A percentile compares a stretch with the other conserved stretches of the same genome.
Evolutionary conservation across 805 yeast species (phyloP).

Genomic region (Monosporozyma unispora): DNA sequence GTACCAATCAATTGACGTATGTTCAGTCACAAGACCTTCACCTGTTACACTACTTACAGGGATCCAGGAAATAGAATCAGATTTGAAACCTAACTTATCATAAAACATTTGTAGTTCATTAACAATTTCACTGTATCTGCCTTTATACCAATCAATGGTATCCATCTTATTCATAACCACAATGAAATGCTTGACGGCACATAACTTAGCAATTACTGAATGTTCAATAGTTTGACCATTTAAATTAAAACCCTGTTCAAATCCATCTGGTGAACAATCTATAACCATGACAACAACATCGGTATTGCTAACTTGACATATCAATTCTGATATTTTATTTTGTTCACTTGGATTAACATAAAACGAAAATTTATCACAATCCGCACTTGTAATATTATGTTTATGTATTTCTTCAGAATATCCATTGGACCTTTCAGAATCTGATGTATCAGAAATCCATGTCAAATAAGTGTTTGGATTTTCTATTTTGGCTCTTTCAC

Average conservation of each 20-base stretch:
- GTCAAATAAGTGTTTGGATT: slow-evolving; percentile 3
- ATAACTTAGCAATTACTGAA: slow-evolving; percentile 1
- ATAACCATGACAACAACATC: slow-evolving; percentile 7
- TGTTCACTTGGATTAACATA: slow-evolving; percentile 6
- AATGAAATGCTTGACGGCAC: slow-evolving; percentile 3
- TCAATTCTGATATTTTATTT: not conserved
- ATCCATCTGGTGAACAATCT: slow-evolving; percentile 10
- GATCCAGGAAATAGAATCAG: slow-evolving; percentile 74
- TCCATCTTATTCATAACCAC: slow-evolving; percentile 61
- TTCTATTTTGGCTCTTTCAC: slow-evolving; percentile 2
- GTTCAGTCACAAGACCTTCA: slow-evolving; percentile 76
- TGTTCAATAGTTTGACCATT: slow-evolving; percentile 11
- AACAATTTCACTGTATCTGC: slow-evolving; percentile 85
- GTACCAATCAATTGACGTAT: slow-evolving; percentile 19
- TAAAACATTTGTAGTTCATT: slow-evolving; percentile 67
- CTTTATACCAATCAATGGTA: slow-evolving; percentile 87
- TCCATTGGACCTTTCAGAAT: slow-evolving; percentile 1
- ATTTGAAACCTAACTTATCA: slow-evolving; percentile 72
- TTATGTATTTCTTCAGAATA: not conserved
- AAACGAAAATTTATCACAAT: not conserved
- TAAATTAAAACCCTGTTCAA: slow-evolving; percentile 11
- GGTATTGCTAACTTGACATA: not conserved
- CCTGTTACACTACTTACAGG: slow-evolving; percentile 95
- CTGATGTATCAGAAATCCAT: slow-evolving; percentile 7
- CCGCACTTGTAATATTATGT: not conserved